A percentile compares a stretch with the other conserved stretches of the same genome.
Conservation (phyloP, 352 stramenopile genomes). For the Phytophthora capsici region DNA sequence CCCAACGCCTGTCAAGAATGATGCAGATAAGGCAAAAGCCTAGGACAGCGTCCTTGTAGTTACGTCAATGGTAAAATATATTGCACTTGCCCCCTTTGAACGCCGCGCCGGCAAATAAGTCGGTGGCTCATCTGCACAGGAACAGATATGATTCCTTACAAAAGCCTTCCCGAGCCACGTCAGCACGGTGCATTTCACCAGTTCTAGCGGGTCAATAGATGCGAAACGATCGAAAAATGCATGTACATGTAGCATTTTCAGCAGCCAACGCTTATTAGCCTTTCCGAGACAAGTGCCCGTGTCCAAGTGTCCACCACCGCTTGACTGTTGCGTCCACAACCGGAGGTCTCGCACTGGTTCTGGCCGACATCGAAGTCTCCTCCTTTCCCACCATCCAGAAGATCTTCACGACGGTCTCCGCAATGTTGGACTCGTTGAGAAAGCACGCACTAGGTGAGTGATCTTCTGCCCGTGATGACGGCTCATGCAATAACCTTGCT, state of each 20-base stretch:
- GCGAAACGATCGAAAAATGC: conserved; percentile 1
- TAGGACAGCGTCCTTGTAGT: conserved; percentile 19
- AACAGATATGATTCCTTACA: conserved; percentile 1
- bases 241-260: no score
- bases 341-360: conserved; percentile 8
- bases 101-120: conserved; percentile 3
- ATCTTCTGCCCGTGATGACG: background rate
- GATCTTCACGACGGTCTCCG: no score
- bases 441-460: conserved; percentile 49
- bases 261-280: background rate
- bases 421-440: conserved; percentile 35
- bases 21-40: conserved; percentile 28
- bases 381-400: no score
- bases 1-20: conserved; percentile 28
- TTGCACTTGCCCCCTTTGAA: conserved; percentile 9
- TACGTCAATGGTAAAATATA: conserved; percentile 25
- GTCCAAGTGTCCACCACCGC: background rate
- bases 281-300: background rate
- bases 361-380: background rate
- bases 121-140: conserved; percentile 13
- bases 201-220: background rate
- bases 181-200: background rate
- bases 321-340: conserved; percentile 5
- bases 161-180: no score
- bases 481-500: background rate